Evolutionary conservation across 176 grass and related monocot species (phyloP).

Genomic region (Juncus effusus): DNA sequence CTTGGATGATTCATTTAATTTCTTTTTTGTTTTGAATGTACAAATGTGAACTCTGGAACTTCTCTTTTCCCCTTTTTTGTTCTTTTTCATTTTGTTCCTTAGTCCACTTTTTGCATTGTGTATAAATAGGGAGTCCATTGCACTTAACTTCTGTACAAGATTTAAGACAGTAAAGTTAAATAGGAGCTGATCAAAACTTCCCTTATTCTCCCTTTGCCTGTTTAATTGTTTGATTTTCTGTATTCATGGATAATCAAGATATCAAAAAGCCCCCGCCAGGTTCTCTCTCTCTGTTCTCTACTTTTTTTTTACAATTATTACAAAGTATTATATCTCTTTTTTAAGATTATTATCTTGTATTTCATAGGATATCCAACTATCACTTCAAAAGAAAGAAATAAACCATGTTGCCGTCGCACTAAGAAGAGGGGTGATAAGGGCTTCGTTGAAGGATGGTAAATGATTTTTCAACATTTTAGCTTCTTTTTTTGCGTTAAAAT

Average conservation of each 20-base stretch:
- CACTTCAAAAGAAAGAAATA: conserved; percentile 4
- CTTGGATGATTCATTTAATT: too few species aligned
- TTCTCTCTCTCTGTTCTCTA: background rate
- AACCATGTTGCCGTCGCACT: conserved; percentile 23
- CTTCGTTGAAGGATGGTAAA: conserved; percentile 35
- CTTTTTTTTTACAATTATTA: background rate
- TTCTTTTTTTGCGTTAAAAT: background rate
- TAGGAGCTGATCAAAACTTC: too few species aligned
- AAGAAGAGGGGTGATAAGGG: conserved; percentile 28
- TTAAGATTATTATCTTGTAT: conserved; percentile 4
- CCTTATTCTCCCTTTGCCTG: background rate
- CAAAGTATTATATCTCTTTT: conserved; percentile 1
- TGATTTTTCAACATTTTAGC: background rate
- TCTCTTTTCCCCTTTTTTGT: too few species aligned
- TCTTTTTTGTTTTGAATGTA: too few species aligned
- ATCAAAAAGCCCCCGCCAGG: background rate
- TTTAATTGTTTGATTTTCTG: background rate
- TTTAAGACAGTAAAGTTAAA: too few species aligned
- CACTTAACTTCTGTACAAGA: too few species aligned
- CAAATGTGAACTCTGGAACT: too few species aligned
- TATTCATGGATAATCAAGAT: too few species aligned
- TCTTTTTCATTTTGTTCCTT: too few species aligned
- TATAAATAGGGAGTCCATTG: too few species aligned
- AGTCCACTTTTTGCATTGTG: too few species aligned
- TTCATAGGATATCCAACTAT: conserved; percentile 26